phyloP scores from a whole-genome alignment of 257 asterid species.

The Salvia hispanica region DNA sequence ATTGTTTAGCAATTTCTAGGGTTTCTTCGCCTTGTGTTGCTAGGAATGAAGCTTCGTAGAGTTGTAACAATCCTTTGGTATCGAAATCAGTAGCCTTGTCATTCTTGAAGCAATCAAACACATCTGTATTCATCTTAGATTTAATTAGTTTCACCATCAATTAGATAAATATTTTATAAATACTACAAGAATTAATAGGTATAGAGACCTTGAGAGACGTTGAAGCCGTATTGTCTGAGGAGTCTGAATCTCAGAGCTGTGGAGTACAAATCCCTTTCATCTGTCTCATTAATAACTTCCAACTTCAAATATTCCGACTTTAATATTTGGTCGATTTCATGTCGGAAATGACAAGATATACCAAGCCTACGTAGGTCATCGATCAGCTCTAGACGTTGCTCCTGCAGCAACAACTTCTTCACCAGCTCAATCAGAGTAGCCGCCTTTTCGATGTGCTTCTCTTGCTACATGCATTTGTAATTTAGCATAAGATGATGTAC shows the following conservation, averaged over 20 bases:
- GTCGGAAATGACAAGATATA: slow-evolving; percentile 1
- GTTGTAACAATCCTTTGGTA: slow-evolving; percentile 8
- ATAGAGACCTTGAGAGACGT: slow-evolving; percentile 9
- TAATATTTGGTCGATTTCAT: background rate
- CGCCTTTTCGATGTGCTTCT: background rate
- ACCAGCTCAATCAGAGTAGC: background rate
- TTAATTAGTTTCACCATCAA: too few species aligned
- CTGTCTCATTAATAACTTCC: background rate
- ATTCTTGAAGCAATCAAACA: slow-evolving; percentile 7
- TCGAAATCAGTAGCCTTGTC: slow-evolving; percentile 11
- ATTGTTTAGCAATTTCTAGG: background rate
- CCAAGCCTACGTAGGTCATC: slow-evolving; percentile 16
- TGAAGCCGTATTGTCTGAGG: slow-evolving; percentile 2
- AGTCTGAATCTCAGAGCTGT: slow-evolving; percentile 12
- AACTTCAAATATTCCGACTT: background rate
- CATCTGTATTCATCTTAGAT: background rate
- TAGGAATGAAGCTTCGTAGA: slow-evolving; percentile 19
- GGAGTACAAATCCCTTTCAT: slow-evolving; percentile 6
- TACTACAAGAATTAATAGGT: too few species aligned
- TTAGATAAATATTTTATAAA: too few species aligned
- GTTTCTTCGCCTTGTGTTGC: background rate
- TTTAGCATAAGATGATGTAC: too few species aligned
- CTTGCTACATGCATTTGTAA: background rate
- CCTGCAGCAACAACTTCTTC: background rate
- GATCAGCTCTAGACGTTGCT: background rate